Percentiles rank a stretch among this genome's conserved stretches.
Conservation (phyloP, 306 rosid genomes). For the Quercus wislizeni region DNA sequence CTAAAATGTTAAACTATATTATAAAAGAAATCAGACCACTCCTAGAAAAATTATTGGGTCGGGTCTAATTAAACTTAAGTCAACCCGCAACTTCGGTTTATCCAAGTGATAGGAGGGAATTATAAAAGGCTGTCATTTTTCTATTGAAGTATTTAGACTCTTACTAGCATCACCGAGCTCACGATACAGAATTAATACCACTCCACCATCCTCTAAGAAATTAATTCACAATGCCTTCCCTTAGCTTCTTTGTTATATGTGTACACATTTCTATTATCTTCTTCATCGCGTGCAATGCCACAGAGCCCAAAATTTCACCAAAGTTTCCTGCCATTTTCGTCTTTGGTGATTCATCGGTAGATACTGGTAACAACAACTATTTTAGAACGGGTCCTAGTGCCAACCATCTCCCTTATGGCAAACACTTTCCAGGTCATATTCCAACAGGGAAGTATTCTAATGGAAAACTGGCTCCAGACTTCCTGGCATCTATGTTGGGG, state of each 20-base stretch:
- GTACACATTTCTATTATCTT: slow-evolving; percentile 23
- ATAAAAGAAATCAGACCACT: too few species aligned
- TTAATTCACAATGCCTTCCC: slow-evolving; percentile 32
- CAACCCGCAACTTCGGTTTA: too few species aligned
- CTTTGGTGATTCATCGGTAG: slow-evolving; percentile 67
- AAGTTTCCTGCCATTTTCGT: slow-evolving; percentile 50
- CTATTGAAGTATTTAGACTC: not conserved
- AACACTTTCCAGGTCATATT: slow-evolving; percentile 48
- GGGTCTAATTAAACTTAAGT: too few species aligned
- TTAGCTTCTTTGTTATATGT: slow-evolving; percentile 18
- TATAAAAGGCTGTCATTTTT: too few species aligned
- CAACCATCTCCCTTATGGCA: slow-evolving; percentile 59
- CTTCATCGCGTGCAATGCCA: slow-evolving; percentile 21
- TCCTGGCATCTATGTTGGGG: slow-evolving; percentile 40
- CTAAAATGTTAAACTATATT: too few species aligned
- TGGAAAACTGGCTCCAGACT: slow-evolving; percentile 58
- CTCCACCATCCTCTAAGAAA: not conserved
- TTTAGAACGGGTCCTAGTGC: slow-evolving; percentile 35
- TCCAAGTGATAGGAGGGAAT: too few species aligned
- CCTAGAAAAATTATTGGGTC: too few species aligned
- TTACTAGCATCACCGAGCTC: too few species aligned
- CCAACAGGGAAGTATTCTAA: slow-evolving; percentile 63
- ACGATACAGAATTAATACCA: too few species aligned
- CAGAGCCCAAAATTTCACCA: slow-evolving; percentile 1
- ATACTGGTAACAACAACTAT: slow-evolving; percentile 66